Evolutionary conservation across 2,329 filamentous ascomycete genomes (phyloP), one percentile per base, ranked within the genome.

Genomic region (Botrytis paeoniae): DNA sequence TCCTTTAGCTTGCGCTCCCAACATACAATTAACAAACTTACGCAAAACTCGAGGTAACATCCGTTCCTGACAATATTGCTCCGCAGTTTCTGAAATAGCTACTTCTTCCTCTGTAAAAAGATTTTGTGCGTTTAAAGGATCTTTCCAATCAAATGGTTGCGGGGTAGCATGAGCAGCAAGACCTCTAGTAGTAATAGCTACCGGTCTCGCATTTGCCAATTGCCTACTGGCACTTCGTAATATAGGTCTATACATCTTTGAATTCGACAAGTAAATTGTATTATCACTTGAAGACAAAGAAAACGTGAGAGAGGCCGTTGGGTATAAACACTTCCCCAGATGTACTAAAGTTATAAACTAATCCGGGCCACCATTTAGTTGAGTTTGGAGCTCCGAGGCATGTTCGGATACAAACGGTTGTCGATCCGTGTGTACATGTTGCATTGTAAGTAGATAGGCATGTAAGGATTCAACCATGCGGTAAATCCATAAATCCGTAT

Each of bases 11-110:
- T 62, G 45, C 45, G 57, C 71, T 74, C 62, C 45, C 65, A 57
- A 62, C 70, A 32, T n/a, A 32, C 68, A 70, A 66, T 39, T 76
- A 59, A 65, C 39, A 61, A 54, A 82, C 88, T 77, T 86, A 97
- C 95, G 91, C 74, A 98, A 86, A 69, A 99, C 92, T 76, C 95
- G 87, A 69, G 96, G 96, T 60, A 93, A 85, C 84, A 99, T 86
- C 74, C 89, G 89, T 81, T 98, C 95, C 82, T 98, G 95, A 81
- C 95, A 98, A 81, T 98, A 99, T 75, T 93, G 89, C 83, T 97
- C 93, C 48, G 95, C 95, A 9, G 94, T 97, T 79, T 98, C 94
- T 60, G 92, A 87, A 77, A 99, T 95, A 22, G 95, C 94, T 76
- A 93, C 81, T 83, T 99, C 96, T 74, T 99, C 96, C 77, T 97